A percentile compares a stretch with the other conserved stretches of the same genome.
Evolutionary conservation across 768 basidiomycete species (phyloP).

Genomic region (Leccinum broughii): DNA sequence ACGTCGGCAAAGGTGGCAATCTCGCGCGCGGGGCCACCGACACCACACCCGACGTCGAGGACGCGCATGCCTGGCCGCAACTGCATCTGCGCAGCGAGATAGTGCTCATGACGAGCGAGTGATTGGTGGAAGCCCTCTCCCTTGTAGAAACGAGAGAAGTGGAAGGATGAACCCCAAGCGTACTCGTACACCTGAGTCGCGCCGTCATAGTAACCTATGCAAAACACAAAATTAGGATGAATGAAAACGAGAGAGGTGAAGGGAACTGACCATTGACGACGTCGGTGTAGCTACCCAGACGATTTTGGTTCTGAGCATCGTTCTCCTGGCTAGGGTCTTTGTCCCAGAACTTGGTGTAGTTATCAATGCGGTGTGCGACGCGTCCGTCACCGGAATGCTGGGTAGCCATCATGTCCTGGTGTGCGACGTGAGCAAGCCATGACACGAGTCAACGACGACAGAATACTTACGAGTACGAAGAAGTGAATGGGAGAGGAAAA

Average conservation of each 20-base stretch:
- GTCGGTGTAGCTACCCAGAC: slow-evolving; percentile 83
- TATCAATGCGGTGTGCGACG: slow-evolving; percentile 66
- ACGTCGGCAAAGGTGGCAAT: slow-evolving; percentile 91
- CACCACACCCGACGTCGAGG: slow-evolving; percentile 97
- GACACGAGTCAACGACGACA: not conserved
- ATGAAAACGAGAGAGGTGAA: not conserved
- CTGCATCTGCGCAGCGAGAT: slow-evolving; percentile 84
- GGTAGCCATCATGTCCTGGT: slow-evolving; percentile 15
- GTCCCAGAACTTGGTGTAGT: slow-evolving; percentile 92
- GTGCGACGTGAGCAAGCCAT: not conserved
- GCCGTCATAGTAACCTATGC: slow-evolving; percentile 92
- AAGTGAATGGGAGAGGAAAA: not conserved
- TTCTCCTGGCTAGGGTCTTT: slow-evolving; percentile 73
- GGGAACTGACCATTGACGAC: slow-evolving; percentile 80
- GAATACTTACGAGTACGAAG: not conserved
- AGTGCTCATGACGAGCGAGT: slow-evolving; percentile 93
- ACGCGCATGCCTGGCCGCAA: slow-evolving; percentile 92
- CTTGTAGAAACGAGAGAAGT: slow-evolving; percentile 96
- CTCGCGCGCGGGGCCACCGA: slow-evolving; percentile 95
- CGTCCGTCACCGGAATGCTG: slow-evolving; percentile 54
- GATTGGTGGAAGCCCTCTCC: slow-evolving; percentile 77
- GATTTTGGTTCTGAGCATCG: slow-evolving; percentile 62
- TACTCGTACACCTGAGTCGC: slow-evolving; percentile 95
- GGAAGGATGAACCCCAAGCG: slow-evolving; percentile 90
- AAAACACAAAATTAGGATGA: not conserved